These are phyloP conservation scores for Dacryopinax spathularia DNA, from an alignment of 768 basidiomycete species.

Conservation along the genomic window DNA sequence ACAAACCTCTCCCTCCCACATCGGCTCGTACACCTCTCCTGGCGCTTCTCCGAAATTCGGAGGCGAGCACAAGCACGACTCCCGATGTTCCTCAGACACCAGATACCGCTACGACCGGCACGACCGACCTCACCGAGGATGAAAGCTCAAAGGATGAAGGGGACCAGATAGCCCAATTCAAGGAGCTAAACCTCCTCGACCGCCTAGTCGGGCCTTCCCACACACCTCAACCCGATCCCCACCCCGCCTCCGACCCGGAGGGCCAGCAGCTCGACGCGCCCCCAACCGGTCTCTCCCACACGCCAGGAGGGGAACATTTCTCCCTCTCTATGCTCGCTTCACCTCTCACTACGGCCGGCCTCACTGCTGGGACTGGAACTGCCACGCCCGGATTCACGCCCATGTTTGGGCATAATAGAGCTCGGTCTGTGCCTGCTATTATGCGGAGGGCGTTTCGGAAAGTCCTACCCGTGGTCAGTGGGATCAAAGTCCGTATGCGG, in stretches of 20 bases:
- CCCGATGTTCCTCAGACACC: constrained; percentile 18
- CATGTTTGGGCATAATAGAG: constrained; percentile 6
- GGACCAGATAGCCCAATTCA: constrained; percentile 33
- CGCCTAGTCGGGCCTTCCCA: constrained; percentile 34
- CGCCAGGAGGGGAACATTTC: constrained; percentile 52
- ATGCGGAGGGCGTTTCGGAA: constrained; percentile 77
- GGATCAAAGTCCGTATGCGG: constrained; percentile 85
- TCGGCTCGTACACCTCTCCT: constrained; percentile 26
- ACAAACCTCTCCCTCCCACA: constrained; percentile 45
- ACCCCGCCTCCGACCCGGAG: constrained; percentile 30
- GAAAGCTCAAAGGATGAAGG: constrained; percentile 19
- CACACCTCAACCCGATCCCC: constrained; percentile 14
- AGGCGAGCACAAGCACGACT: neutral
- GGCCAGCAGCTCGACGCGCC: constrained; percentile 38
- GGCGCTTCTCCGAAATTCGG: constrained; percentile 6
- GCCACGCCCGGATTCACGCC: constrained; percentile 28
- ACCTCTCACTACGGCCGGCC: constrained; percentile 30
- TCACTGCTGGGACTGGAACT: constrained; percentile 40
- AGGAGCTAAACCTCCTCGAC: constrained; percentile 55
- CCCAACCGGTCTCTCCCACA: constrained; percentile 53
- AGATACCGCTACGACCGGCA: constrained; percentile 23
- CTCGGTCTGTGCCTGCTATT: constrained; percentile 38
- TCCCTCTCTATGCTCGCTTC: constrained; percentile 36
- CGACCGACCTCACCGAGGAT: constrained; percentile 24
- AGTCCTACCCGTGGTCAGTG: constrained; percentile 61